Base-by-base conservation (phyloP, 768 basidiomycete species). In the Tephrocybe sp. region DNA sequence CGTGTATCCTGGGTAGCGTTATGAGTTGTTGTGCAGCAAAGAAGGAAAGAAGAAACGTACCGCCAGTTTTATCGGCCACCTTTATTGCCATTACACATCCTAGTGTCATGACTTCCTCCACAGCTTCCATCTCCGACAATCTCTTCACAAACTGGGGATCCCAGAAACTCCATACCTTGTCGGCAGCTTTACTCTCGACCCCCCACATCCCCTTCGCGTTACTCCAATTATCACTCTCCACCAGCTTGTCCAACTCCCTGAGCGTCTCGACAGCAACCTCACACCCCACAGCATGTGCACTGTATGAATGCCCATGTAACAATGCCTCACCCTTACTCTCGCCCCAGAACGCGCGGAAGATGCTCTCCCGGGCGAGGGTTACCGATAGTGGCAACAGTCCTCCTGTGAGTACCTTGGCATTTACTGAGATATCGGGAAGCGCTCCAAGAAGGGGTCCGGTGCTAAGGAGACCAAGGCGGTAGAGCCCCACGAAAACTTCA, bases 231-330 rank as follows among this genome's bases (percentile, higher is more conserved):
- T 76, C 76, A 52, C 77, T 75, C 26, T 57, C 52, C 19, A 80
- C 65, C 36, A 73, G 54, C 39, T 72, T 72, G 43, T 86, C 84
- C 7, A 95, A 63, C 52, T 88, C 69, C 31, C 79, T 72, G 36
- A 98, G 72, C 3, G 93, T 82, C 67, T 85, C 82, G 57, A 86
- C 85, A 0, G 96, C 96, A 11, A 97, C 90, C 55, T 89, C 86
- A 67, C 96, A 98, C 0, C 93, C 96, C 34, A 97, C 77, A 0
- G 96, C 82, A 64, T 97, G 91, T 2, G 96, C 96, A 0, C 92
- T 97, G 66, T 98, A 98, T 50, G 89, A 92, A 65, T 98, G 96
- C 0, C 96, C 96, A 54, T 98, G 96, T 2, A 98, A 72, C 12
- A 98, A 72, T 13, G 96, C 93, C 54, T 89, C 82, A n/a, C 76